Conservation (phyloP, 2,329 filamentous ascomycete species). For the Aspergillus fischeri region DNA sequence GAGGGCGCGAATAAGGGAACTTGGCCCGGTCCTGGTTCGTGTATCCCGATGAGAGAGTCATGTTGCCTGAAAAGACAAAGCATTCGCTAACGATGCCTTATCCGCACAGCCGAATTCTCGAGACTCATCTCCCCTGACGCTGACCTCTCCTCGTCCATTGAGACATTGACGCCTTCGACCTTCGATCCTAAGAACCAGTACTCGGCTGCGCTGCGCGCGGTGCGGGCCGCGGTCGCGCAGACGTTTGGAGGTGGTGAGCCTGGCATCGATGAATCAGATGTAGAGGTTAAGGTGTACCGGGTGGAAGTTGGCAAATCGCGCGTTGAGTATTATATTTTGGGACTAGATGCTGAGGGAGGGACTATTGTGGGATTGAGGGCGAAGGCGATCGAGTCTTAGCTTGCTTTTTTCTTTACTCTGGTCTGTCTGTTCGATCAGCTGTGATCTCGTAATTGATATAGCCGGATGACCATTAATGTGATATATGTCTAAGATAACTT, state of each 20-base stretch:
- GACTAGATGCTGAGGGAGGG: slow-evolving; percentile 54
- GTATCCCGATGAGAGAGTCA: background rate
- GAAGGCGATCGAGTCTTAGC: slow-evolving; percentile 67
- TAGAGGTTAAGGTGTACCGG: slow-evolving; percentile 71
- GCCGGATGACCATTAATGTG: background rate
- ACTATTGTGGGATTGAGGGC: slow-evolving; percentile 75
- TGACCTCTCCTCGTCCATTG: slow-evolving; percentile 41
- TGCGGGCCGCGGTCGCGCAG: slow-evolving; percentile 40
- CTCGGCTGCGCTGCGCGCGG: slow-evolving; percentile 46
- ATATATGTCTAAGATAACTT: background rate
- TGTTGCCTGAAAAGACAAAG: background rate
- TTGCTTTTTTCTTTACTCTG: background rate
- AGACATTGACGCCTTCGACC: slow-evolving; percentile 62
- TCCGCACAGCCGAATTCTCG: slow-evolving; percentile 61
- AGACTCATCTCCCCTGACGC: slow-evolving; percentile 50
- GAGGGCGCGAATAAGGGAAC: slow-evolving; percentile 28
- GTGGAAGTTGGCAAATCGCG: slow-evolving; percentile 61
- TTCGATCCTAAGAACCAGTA: slow-evolving; percentile 75
- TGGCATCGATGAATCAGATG: slow-evolving; percentile 34
- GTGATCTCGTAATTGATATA: background rate
- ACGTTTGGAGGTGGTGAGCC: slow-evolving; percentile 36
- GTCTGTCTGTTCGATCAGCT: background rate
- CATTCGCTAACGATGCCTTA: slow-evolving; percentile 1
- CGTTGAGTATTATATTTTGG: slow-evolving; percentile 76
- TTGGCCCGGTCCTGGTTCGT: slow-evolving; percentile 35